phyloP scores from a whole-genome alignment of 2,329 filamentous ascomycete genomes.

The Aureobasidium sp. region DNA sequence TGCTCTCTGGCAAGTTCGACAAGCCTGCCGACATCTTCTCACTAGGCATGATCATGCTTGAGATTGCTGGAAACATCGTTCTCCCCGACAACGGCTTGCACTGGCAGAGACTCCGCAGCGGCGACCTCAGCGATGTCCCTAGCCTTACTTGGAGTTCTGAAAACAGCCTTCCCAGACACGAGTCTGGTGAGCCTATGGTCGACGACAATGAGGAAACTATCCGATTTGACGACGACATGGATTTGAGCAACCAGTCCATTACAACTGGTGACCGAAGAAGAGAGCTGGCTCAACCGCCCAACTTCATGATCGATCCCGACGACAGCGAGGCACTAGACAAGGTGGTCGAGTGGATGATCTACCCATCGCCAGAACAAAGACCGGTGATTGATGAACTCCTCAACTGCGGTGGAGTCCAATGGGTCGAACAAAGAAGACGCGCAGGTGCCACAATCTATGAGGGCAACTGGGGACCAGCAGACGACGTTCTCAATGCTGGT shows the following conservation, averaged over 20 bases:
- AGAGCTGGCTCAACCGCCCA: constrained; percentile 61
- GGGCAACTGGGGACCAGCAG: constrained; percentile 83
- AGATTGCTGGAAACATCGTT: constrained; percentile 88
- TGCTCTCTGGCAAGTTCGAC: constrained; percentile 76
- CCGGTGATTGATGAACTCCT: constrained; percentile 69
- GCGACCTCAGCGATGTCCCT: constrained; percentile 81
- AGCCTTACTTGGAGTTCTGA: constrained; percentile 74
- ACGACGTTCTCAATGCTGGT: constrained; percentile 49
- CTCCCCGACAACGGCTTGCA: constrained; percentile 86
- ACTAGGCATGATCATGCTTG: constrained; percentile 85
- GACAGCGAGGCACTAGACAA: constrained; percentile 71
- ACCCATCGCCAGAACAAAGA: constrained; percentile 61
- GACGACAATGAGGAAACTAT: constrained; percentile 17
- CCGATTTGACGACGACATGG: constrained; percentile 24
- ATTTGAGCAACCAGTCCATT: constrained; percentile 14
- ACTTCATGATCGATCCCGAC: constrained; percentile 75
- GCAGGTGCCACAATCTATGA: constrained; percentile 93
- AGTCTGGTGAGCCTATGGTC: constrained; percentile 53
- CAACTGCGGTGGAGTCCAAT: constrained; percentile 62
- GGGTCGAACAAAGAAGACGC: constrained; percentile 67
- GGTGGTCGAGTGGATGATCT: constrained; percentile 82
- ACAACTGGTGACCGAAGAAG: constrained; percentile 22
- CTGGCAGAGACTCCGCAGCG: constrained; percentile 83
- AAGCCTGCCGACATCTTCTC: constrained; percentile 92
- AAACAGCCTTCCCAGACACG: constrained; percentile 63